Base-by-base conservation (phyloP, 192 early-diverging fungal genomes). In the Podila epigama region DNA sequence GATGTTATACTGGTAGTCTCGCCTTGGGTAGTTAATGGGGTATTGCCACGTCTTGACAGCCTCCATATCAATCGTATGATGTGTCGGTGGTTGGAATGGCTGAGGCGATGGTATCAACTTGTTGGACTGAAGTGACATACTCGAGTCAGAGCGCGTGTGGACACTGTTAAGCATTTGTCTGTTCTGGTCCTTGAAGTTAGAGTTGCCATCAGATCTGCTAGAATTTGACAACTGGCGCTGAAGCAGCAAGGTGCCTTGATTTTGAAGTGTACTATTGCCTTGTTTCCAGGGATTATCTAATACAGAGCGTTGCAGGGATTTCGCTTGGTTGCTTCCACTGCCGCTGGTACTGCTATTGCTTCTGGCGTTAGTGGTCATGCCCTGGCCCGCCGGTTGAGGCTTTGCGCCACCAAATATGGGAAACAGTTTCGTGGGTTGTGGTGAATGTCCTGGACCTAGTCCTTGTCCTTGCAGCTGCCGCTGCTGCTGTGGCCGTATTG, bases 1-100 rank as follows among this genome's bases (percentile, higher is more conserved):
- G 35, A 96, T 94, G 55, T 92, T 93, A 80, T 89, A 91, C 67
- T 98, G 96, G 80, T 98, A 98, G 35, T 87, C 92, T 29, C 96
- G 92, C 4, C 82, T 64, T 1, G 89, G 80, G 25, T 83, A 81
- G 67, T 95, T 95, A 29, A 84, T 85, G 0, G 93, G 93, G 65
- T 93, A 95, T 13, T 94, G 86, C 93, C 93, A 95, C 0, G 86
- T 85, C 11, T 83, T 65, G 1, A 86, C 44, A 13, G 83, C 80
- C 35, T 79, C 59, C 16, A 44, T 32, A 52, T 91, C 84, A 27
- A 91, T 66, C n/a, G 31, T 27, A 63, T 92, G 91, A 37, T 70
- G 79, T 6, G 66, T 75, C 5, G 35, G 70, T 22, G 72, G 50
- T 28, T 71, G 42, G 15, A 54, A 41, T 37, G 66, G 59, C 28